A percentile compares a stretch with the other conserved stretches of the same genome.
Conservation (phyloP, 805 yeast species). For the Komagataella populi region DNA sequence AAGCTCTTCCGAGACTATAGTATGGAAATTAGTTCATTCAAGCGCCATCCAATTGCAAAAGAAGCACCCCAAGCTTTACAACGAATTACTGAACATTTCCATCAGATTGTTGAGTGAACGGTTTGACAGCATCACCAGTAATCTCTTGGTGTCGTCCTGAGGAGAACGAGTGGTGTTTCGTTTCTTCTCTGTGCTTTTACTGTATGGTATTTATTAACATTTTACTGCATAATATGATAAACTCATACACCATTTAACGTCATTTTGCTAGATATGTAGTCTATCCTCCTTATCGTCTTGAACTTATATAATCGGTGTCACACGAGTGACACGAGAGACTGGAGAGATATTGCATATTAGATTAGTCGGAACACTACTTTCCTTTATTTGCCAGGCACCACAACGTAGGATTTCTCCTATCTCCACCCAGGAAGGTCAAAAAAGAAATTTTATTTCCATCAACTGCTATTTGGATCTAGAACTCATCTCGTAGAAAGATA, state of each 20-base stretch:
- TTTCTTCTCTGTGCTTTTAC: not conserved
- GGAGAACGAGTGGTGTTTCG: not conserved
- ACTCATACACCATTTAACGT: not conserved
- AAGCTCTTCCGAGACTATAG: conserved; percentile 28
- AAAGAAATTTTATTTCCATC: not conserved
- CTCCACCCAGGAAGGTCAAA: not conserved
- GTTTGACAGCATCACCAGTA: conserved; percentile 64
- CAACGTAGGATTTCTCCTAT: not conserved
- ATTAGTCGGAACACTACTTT: not conserved
- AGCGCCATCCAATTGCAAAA: conserved; percentile 30
- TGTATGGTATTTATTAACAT: not conserved
- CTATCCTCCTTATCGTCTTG: not conserved
- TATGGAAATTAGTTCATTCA: conserved; percentile 52
- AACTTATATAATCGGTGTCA: not conserved
- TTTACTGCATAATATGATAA: not conserved
- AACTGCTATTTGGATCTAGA: not conserved
- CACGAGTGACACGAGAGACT: not conserved
- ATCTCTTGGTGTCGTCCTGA: conserved; percentile 50
- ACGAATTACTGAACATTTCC: conserved; percentile 51
- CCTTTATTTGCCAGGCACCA: not conserved
- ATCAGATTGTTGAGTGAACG: conserved; percentile 55
- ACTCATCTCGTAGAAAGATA: no score
- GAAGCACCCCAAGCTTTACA: conserved; percentile 39
- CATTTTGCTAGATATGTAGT: not conserved
- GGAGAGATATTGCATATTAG: not conserved